Evolutionary conservation across 495 filamentous ascomycete genomes (phyloP), one percentile per base, ranked within the genome.

Genomic region (Podospora pseudocomata): DNA sequence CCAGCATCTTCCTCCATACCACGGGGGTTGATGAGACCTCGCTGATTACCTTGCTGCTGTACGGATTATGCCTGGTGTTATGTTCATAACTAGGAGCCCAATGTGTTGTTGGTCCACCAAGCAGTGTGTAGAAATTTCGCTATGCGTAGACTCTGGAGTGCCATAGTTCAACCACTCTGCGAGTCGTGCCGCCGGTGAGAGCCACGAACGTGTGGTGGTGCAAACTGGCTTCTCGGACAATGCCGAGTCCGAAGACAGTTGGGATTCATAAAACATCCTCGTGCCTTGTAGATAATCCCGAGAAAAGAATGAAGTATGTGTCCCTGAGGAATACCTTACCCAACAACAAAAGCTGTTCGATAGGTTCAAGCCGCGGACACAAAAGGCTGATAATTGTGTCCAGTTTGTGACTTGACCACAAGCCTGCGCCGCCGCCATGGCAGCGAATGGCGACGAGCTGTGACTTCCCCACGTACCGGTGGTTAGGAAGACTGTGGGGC

Each of bases 201-300:
- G 30, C 30, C 39, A 49, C 39, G 39, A 49, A 49, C 1, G 30
- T 32, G 30, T 32, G 30, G 30, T 32, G 7, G 30, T 32, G 39
- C 39, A 49, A 11, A 13, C 0, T 49, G 39, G 39, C 39, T 32
- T 19, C 7, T 59, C 30, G 64, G 64, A 66, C 55, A 66, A 60
- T 16, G 20, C 53, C 20, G 56, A 49, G 64, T 66, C 64, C 64
- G 64, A 60, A 44, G 64, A 58, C 64, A 66, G 32, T 57, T 9
- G 56, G 49, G 5, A 53, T 3, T 49, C 39, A 23, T 23, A 1
- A 23, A 23, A 23, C 23, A 23, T 23, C 23, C 23, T 23, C 23
- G 23, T 23, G 23, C 23, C 23, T 23, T 23, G 23, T 23, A 23
- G 23, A 23, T 23, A 23, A 23, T 23, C 23, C 1, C 23, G 23